Conservation (phyloP, 768 basidiomycete genomes). For the Mycena alexandri region DNA sequence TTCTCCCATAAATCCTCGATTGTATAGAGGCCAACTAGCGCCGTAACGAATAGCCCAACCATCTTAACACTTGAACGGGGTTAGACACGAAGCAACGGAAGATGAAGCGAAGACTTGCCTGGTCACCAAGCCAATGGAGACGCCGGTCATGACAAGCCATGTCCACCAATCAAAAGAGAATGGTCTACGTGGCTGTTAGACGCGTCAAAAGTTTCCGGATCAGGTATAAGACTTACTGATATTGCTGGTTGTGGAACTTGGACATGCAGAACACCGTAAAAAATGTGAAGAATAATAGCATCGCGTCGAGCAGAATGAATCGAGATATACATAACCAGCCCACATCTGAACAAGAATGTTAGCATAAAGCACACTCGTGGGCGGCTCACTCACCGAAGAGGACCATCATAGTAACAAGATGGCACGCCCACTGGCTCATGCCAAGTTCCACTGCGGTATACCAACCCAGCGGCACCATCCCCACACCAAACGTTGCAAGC, state of each 20-base stretch:
- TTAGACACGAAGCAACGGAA: slow-evolving; percentile 4
- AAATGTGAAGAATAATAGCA: slow-evolving; percentile 98
- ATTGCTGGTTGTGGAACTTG: slow-evolving; percentile 98
- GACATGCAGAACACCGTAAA: slow-evolving; percentile 94
- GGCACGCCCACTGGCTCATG: slow-evolving; percentile 90
- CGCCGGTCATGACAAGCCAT: slow-evolving; percentile 94
- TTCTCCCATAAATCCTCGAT: slow-evolving; percentile 99
- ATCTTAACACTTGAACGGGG: slow-evolving; percentile 82
- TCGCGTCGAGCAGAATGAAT: slow-evolving; percentile 97
- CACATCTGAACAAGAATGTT: slow-evolving; percentile 71
- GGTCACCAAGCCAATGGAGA: slow-evolving; percentile 95
- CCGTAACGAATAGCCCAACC: slow-evolving; percentile 95
- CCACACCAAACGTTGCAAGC: slow-evolving; percentile 94
- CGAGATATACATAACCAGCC: slow-evolving; percentile 97
- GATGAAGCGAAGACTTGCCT: slow-evolving; percentile 62
- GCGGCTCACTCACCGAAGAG: slow-evolving; percentile 75
- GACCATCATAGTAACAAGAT: slow-evolving; percentile 95
- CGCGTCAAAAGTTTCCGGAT: slow-evolving; percentile 9
- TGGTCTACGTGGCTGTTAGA: slow-evolving; percentile 62
- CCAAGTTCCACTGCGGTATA: slow-evolving; percentile 95
- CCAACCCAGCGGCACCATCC: slow-evolving; percentile 97
- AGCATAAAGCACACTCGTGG: slow-evolving; percentile 3
- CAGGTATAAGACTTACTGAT: slow-evolving; percentile 70
- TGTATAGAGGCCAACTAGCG: slow-evolving; percentile 95
- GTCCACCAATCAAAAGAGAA: slow-evolving; percentile 98